Conservation (phyloP, 2,329 filamentous ascomycete genomes). For the Aureobasidium sp. region DNA sequence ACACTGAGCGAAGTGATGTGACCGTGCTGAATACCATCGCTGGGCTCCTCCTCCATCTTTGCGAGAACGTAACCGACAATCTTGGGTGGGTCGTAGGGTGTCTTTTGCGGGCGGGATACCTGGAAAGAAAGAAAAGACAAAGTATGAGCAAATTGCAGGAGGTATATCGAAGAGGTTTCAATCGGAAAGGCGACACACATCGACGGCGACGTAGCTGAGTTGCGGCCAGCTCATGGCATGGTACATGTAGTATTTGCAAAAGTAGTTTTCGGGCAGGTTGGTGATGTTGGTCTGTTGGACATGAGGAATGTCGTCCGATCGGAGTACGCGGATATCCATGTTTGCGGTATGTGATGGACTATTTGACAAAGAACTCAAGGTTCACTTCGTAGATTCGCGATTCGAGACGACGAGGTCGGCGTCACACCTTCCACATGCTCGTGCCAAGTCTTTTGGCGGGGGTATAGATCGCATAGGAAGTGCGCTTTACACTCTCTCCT, state of each 20-base stretch:
- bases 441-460: slow-evolving; percentile 1
- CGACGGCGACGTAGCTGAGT: slow-evolving; percentile 91
- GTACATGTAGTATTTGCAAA: slow-evolving; percentile 99
- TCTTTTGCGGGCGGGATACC: slow-evolving; percentile 68
- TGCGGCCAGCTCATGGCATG: slow-evolving; percentile 98
- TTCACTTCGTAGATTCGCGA: neutral
- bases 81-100: slow-evolving; percentile 84
- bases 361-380: neutral
- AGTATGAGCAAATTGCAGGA: neutral
- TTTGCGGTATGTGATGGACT: neutral
- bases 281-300: slow-evolving; percentile 98
- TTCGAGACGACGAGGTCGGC: neutral
- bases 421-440: neutral
- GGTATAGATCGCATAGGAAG: neutral
- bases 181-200: slow-evolving; percentile 41
- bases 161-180: neutral
- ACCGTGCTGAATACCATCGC: slow-evolving; percentile 84
- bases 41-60: slow-evolving; percentile 98
- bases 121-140: slow-evolving; percentile 21
- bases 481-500: neutral
- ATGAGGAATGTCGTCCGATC: slow-evolving; percentile 74
- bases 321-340: slow-evolving; percentile 89
- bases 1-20: slow-evolving; percentile 94
- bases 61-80: slow-evolving; percentile 99
- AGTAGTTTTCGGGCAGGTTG: slow-evolving; percentile 99